Conservation (phyloP, 1,284 basidiomycete species). For the Ustilago sp. region DNA sequence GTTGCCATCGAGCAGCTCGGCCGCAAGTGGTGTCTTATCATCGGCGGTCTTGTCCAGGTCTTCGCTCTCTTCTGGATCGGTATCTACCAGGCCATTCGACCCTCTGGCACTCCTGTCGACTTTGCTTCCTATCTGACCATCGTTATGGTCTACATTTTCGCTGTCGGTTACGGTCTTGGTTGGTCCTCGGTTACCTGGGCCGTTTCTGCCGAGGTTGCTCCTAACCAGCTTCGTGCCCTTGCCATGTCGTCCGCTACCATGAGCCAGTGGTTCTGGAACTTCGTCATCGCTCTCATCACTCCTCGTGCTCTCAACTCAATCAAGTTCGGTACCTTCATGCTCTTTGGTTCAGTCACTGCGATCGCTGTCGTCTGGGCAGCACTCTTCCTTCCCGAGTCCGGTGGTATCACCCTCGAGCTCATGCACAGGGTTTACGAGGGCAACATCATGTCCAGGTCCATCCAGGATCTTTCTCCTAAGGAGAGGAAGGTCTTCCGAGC, state of each 20-base stretch:
- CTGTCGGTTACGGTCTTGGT: slow-evolving; percentile 38
- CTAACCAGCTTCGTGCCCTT: slow-evolving; percentile 66
- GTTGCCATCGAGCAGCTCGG: slow-evolving; percentile 53
- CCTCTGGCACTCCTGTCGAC: slow-evolving; percentile 34
- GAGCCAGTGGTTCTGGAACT: slow-evolving; percentile 63
- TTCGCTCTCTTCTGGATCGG: slow-evolving; percentile 47
- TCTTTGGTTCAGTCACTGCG: slow-evolving; percentile 58
- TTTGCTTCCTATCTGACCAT: slow-evolving; percentile 43
- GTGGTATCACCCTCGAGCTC: slow-evolving; percentile 63
- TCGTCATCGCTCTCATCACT: slow-evolving; percentile 64
- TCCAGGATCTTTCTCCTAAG: slow-evolving; percentile 53
- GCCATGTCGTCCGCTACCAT: slow-evolving; percentile 59
- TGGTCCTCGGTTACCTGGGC: slow-evolving; percentile 56
- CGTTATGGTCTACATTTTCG: slow-evolving; percentile 51
- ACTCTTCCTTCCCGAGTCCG: slow-evolving; percentile 63
- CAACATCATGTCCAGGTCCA: slow-evolving; percentile 57
- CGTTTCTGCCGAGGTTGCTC: slow-evolving; percentile 64
- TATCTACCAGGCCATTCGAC: slow-evolving; percentile 49
- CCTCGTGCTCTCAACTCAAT: slow-evolving; percentile 62
- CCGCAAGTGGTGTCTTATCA: slow-evolving; percentile 50
- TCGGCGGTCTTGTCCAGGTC: slow-evolving; percentile 46
- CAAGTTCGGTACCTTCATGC: slow-evolving; percentile 63
- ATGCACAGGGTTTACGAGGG: slow-evolving; percentile 62
- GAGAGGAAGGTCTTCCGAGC: slow-evolving; percentile 44
- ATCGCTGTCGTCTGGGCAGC: slow-evolving; percentile 61